Evolutionary conservation across 83 land plant genomes (phyloP).

Genomic region (Larix sibirica): DNA sequence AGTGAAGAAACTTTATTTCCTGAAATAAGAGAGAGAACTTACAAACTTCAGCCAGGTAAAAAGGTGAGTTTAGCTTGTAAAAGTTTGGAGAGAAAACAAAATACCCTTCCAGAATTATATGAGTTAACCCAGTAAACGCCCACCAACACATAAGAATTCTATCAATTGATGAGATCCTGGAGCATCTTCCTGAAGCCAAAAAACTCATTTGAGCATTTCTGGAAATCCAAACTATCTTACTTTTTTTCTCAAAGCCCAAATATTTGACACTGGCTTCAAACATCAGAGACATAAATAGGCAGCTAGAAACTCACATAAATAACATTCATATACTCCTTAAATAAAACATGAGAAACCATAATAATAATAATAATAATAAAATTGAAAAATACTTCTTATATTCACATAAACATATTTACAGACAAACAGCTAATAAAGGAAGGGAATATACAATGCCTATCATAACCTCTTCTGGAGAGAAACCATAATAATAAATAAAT

Average conservation of each 20-base stretch:
- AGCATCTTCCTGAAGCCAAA: constrained; percentile 39
- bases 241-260: background rate
- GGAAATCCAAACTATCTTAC: background rate
- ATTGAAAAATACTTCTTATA: too few species aligned
- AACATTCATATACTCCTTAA: too few species aligned
- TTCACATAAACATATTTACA: too few species aligned
- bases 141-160: constrained; percentile 88
- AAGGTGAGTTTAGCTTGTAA: constrained; percentile 60
- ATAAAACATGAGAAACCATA: too few species aligned
- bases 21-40: constrained; percentile 33
- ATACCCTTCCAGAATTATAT: constrained; percentile 84
- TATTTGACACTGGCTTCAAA: background rate
- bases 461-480: too few species aligned
- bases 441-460: too few species aligned
- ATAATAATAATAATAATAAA: too few species aligned
- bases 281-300: too few species aligned
- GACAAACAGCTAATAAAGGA: too few species aligned
- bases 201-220: background rate
- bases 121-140: constrained; percentile 81
- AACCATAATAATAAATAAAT: too few species aligned
- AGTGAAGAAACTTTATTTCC: background rate
- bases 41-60: constrained; percentile 86
- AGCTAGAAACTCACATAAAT: too few species aligned
- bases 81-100: constrained; percentile 90
- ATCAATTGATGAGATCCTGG: constrained; percentile 45